phyloP scores from a whole-genome alignment of 176 grass and related monocot genomes.

The Aegilops umbellulata region DNA sequence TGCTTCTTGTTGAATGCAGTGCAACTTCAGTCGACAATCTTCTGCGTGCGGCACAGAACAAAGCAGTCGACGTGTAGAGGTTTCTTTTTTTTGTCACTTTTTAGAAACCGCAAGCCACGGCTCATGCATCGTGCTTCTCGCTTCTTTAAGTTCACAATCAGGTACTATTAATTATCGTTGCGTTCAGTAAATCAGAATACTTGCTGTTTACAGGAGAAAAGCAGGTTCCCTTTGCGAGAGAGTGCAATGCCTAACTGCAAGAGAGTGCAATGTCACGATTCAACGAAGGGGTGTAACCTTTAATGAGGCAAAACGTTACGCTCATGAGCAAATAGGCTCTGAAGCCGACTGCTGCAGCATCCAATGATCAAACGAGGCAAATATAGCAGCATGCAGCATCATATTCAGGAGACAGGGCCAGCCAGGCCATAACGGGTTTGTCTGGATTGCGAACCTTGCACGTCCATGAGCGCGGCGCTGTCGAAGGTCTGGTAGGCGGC shows the following conservation, averaged over 20 bases:
- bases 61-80: neutral
- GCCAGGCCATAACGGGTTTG: neutral
- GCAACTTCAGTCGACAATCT: neutral
- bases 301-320: neutral
- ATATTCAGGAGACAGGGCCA: neutral
- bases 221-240: neutral
- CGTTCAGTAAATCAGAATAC: neutral
- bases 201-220: neutral
- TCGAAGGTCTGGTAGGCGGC: slow-evolving; percentile 36
- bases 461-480: slow-evolving; percentile 49
- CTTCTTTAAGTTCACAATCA: neutral
- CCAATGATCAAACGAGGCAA: neutral
- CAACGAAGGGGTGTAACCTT: too few species aligned
- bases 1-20: neutral
- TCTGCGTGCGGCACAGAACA: neutral
- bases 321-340: neutral
- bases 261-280: neutral
- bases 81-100: neutral
- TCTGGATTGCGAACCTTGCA: slow-evolving; percentile 41
- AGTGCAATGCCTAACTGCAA: neutral
- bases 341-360: neutral
- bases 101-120: neutral
- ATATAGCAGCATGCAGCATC: neutral
- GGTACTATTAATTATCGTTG: neutral
- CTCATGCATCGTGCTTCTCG: neutral